Evolutionary conservation across 345 rosid species (phyloP), one percentile per base, ranked within the genome.

Genomic region (Arabidopsis arenosa): DNA sequence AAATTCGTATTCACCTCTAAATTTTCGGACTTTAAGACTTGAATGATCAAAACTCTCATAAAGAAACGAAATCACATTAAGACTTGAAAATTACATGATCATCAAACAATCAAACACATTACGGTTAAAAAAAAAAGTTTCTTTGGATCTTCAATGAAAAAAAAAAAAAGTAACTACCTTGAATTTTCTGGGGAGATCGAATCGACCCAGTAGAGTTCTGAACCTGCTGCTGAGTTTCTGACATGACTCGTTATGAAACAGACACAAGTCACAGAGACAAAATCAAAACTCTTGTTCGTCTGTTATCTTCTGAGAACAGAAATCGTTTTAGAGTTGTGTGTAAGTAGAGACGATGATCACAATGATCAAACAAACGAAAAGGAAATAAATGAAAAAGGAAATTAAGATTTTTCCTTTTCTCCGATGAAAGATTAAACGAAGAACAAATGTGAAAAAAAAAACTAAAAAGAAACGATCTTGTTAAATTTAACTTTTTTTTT

Each of bases 151-250:
- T 41, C 74, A 47, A 40, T 41, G 54, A 26, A 17, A 15, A 15
- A 12, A 36, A 5, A 43, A 12, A 40, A 28, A 15, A 75, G 35
- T 55, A 68, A 77, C 53, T 83, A 90, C 96, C 96, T 85, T 88
- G 85, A 63, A 80, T 78, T 64, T 88, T 85, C 56, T 85, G 87
- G 56, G 84, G 64, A 48, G 93, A 85, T 79, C 74, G 88, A 84
- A 82, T 82, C 30, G 88, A 77, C 52, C 79, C 89, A 66, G 82
- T 86, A 86, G 85, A 79, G 88, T 63, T 86, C 71, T 84, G 85
- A 56, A 83, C 81, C 84, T 84, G 85, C 84, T 84, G 86, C 72
- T 83, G 87, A 74, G 80, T 80, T 76, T 85, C 92, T 3, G 96
- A 82, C 96, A 90, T 90, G 87, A 77, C 84, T 83, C 58, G 82